A percentile compares a stretch with the other conserved stretches of the same genome.
Evolutionary conservation across 2,329 filamentous ascomycete species (phyloP).

Genomic region (Helotiales sp.): DNA sequence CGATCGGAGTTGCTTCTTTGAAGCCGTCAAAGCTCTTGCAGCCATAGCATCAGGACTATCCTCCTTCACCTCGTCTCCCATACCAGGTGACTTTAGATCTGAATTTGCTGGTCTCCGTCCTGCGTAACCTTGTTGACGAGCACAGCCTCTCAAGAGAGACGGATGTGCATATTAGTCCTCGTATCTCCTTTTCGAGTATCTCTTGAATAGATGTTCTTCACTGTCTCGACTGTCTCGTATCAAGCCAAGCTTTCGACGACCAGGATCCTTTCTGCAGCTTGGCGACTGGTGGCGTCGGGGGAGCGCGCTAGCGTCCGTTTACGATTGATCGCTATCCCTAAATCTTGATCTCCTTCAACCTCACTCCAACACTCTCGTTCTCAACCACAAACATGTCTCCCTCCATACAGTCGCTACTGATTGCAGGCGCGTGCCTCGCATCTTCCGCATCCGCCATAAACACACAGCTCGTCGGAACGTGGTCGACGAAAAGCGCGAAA

Average conservation of each 20-base stretch:
- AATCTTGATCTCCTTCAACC: constrained; percentile 12
- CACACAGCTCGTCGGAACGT: constrained; percentile 64
- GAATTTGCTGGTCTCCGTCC: no score
- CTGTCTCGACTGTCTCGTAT: background rate
- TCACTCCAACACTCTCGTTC: constrained; percentile 17
- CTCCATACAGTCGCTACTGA: constrained; percentile 39
- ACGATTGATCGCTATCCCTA: constrained; percentile 10
- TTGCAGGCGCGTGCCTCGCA: constrained; percentile 30
- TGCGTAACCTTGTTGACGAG: no score
- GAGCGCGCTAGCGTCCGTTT: constrained; percentile 11
- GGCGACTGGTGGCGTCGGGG: constrained; percentile 4
- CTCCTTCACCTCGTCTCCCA: background rate
- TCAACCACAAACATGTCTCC: constrained; percentile 30
- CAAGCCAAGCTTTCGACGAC: background rate
- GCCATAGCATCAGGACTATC: constrained; percentile 17
- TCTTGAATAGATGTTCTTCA: background rate
- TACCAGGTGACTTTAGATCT: background rate
- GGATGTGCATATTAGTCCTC: no score
- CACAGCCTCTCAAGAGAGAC: background rate
- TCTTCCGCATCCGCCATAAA: constrained; percentile 41
- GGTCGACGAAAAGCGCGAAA: constrained; percentile 69
- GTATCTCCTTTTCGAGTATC: no score
- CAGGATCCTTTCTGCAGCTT: background rate
- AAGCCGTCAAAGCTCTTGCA: constrained; percentile 49
- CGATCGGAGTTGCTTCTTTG: constrained; percentile 75